Conservation (phyloP, 2,329 filamentous ascomycete genomes). For the Colletotrichum filicis region DNA sequence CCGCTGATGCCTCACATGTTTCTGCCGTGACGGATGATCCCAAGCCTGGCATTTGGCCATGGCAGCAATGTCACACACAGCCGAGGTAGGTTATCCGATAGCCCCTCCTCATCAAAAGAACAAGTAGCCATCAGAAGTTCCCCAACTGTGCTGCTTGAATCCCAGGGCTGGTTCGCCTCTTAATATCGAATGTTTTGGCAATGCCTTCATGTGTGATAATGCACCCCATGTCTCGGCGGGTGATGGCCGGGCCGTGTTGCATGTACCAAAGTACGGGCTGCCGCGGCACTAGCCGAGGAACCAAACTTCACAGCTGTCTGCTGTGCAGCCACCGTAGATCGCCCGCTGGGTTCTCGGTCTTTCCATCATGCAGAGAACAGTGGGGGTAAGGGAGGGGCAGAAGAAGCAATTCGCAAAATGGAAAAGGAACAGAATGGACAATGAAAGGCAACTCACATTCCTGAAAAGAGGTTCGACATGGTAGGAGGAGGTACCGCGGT, state of each 20-base stretch:
- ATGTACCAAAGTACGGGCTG: conserved; percentile 22
- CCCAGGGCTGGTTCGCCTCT: background rate
- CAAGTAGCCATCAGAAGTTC: background rate
- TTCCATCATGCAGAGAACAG: background rate
- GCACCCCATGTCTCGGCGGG: conserved; percentile 32
- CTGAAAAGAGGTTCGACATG: conserved; percentile 72
- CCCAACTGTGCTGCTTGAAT: background rate
- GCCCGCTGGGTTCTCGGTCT: background rate
- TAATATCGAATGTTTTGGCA: background rate
- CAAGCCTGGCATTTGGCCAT: background rate
- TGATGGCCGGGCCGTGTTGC: conserved; percentile 15
- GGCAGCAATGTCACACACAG: background rate
- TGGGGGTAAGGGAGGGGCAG: background rate
- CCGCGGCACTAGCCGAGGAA: conserved; percentile 33
- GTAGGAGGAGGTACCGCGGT: conserved; percentile 39
- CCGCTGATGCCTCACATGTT: background rate
- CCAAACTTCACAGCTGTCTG: conserved; percentile 31
- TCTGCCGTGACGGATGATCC: background rate
- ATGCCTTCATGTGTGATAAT: conserved; percentile 17
- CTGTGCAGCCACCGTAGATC: conserved; percentile 22
- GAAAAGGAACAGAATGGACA: conserved; percentile 28
- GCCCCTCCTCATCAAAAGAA: background rate
- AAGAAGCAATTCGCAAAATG: conserved; percentile 17
- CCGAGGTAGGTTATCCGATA: background rate
- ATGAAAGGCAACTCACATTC: conserved; percentile 63